phyloP scores from a whole-genome alignment of 2,329 filamentous ascomycete genomes.

The Rhynchosporium agropyri region DNA sequence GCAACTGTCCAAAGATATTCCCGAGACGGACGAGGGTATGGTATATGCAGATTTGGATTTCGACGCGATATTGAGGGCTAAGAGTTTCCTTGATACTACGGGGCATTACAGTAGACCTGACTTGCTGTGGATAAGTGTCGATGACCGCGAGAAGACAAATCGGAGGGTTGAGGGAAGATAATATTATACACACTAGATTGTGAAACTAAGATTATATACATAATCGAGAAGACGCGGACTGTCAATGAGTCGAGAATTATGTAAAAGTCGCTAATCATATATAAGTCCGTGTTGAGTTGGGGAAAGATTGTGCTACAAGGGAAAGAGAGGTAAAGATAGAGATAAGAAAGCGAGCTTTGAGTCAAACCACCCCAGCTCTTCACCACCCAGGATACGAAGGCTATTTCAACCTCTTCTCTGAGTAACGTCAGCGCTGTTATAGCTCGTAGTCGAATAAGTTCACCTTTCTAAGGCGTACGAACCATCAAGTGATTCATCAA shows the following conservation, averaged over 20 bases:
- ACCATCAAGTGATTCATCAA: slow-evolving; percentile 1
- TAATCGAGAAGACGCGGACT: too few relatives aligned
- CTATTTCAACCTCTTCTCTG: background rate
- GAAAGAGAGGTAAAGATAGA: too few relatives aligned
- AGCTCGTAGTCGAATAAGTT: background rate
- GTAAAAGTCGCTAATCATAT: too few relatives aligned
- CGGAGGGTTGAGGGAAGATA: background rate
- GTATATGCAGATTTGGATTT: slow-evolving; percentile 46
- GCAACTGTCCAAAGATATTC: slow-evolving; percentile 49
- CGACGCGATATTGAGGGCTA: slow-evolving; percentile 20
- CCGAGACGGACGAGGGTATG: slow-evolving; percentile 55
- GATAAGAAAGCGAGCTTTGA: too few relatives aligned
- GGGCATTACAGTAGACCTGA: slow-evolving; percentile 30
- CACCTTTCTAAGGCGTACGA: background rate
- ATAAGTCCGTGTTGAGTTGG: too few relatives aligned
- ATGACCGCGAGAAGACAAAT: slow-evolving; percentile 14
- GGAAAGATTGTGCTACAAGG: too few relatives aligned
- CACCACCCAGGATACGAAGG: too few relatives aligned
- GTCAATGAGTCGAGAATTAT: too few relatives aligned
- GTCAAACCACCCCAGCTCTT: too few relatives aligned
- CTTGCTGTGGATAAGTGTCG: slow-evolving; percentile 23
- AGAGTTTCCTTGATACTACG: slow-evolving; percentile 22
- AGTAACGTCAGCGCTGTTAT: background rate
- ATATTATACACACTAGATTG: too few relatives aligned
- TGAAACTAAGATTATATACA: too few relatives aligned